phyloP scores from a whole-genome alignment of 371 early-diverging fungal species.

The Mortierella sp. region DNA sequence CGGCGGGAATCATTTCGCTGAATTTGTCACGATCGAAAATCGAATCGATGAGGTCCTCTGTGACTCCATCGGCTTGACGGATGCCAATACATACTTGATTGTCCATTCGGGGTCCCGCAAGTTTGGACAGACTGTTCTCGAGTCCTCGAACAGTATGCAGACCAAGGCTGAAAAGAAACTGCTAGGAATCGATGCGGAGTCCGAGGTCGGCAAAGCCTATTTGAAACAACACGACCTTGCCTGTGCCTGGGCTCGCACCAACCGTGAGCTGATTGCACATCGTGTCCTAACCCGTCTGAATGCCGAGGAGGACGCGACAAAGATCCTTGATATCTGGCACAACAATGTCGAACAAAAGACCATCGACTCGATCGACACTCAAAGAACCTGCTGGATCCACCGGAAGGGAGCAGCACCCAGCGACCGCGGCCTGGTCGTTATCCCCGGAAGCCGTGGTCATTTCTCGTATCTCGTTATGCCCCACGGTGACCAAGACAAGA shows the following conservation, averaged over 20 bases:
- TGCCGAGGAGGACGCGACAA: constrained; percentile 49
- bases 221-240: constrained; percentile 62
- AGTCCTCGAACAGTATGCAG: constrained; percentile 48
- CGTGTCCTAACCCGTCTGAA: constrained; percentile 59
- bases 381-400: constrained; percentile 55
- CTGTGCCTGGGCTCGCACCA: constrained; percentile 63
- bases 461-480: constrained; percentile 66
- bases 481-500: constrained; percentile 48
- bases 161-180: constrained; percentile 46
- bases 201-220: constrained; percentile 47
- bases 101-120: constrained; percentile 67
- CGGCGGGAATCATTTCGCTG: constrained; percentile 73
- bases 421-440: constrained; percentile 65
- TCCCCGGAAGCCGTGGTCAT: constrained; percentile 69
- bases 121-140: constrained; percentile 65
- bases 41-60: constrained; percentile 56
- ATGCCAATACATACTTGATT: constrained; percentile 55
- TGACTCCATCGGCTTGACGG: constrained; percentile 32
- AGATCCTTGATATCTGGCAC: constrained; percentile 69
- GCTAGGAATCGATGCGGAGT: constrained; percentile 35
- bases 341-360: constrained; percentile 61
- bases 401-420: constrained; percentile 72
- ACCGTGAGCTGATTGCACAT: constrained; percentile 65
- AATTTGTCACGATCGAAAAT: constrained; percentile 63
- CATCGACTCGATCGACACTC: constrained; percentile 31